Evolutionary conservation across 352 stramenopile genomes (phyloP), one percentile per base, ranked within the genome.

Genomic region (Phytophthora macrochlamydospora): DNA sequence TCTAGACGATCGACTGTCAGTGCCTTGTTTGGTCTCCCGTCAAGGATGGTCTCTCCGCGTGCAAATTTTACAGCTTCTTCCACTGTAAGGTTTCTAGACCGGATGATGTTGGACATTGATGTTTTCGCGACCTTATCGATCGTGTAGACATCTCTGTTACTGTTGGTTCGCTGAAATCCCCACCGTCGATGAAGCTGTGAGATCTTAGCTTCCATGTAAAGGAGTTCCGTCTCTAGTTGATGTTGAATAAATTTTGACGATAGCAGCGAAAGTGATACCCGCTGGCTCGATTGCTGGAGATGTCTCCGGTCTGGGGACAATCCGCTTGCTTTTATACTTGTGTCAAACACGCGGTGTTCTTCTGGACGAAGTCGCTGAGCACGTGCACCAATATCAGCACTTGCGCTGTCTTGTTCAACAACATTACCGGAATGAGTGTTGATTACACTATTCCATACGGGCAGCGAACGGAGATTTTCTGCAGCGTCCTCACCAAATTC

Each of bases 331-430:
- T 24, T 24, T 24, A 24, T 24, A 24, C 18, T 24, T 24, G 18
- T 24, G 18, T 24, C 18, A 24, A 24, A 24, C 18, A 24, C 18
- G 91, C 95, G 51, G 91, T 97, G 46, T 95, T 96, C 75, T 24
- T 24, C 18, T 24, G 18, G 18, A 24, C 18, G 18, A 24, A 24
- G 18, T 24, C 18, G 18, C 18, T 24, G 18, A 24, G 18, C 18
- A 24, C 18, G 18, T 24, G 18, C 18, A 24, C 18, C 18, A 24
- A 24, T 24, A 24, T 24, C 18, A 24, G 18, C 18, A 24, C 18
- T 24, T 24, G 18, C 18, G 18, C 18, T 24, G 18, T 24, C 18
- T 24, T 24, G 18, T 24, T 24, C 18, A 24, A 24, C 18, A 24
- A 24, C 18, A 24, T 24, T 24, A 24, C 18, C 18, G 18, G 18